Conservation (phyloP, 805 yeast genomes). For the Yamadazyma scolyti region DNA sequence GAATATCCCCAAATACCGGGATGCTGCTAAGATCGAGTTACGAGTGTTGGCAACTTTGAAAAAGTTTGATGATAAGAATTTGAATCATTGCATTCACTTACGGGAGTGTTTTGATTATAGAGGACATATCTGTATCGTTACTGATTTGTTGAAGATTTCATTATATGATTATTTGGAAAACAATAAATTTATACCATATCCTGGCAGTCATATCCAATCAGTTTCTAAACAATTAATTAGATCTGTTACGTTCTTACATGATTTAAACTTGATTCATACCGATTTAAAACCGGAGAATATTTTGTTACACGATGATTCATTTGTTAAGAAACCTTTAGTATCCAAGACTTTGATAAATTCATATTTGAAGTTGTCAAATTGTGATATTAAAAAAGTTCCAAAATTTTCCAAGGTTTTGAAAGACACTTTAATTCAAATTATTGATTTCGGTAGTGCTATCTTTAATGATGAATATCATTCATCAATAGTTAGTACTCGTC, state of each 20-base stretch:
- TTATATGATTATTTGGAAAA: slow-evolving; percentile 86
- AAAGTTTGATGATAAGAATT: slow-evolving; percentile 62
- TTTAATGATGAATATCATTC: slow-evolving; percentile 94
- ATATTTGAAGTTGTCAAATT: slow-evolving; percentile 22
- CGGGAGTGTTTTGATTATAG: slow-evolving; percentile 89
- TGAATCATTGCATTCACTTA: slow-evolving; percentile 77
- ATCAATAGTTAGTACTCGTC: slow-evolving; percentile 88
- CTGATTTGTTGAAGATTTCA: slow-evolving; percentile 80
- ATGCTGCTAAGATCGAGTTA: slow-evolving; percentile 90
- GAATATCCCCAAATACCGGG: slow-evolving; percentile 90
- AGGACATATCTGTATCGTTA: slow-evolving; percentile 91
- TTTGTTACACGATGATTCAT: slow-evolving; percentile 56
- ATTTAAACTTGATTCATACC: slow-evolving; percentile 86
- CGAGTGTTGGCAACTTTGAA: slow-evolving; percentile 74
- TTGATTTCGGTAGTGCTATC: slow-evolving; percentile 97
- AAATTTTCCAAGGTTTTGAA: slow-evolving; percentile 48
- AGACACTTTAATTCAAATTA: slow-evolving; percentile 80
- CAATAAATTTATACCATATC: slow-evolving; percentile 84
- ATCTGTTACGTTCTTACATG: slow-evolving; percentile 87
- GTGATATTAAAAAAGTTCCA: slow-evolving; percentile 23
- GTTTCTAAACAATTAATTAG: slow-evolving; percentile 81
- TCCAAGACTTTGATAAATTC: slow-evolving; percentile 32
- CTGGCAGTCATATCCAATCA: slow-evolving; percentile 88
- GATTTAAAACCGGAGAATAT: slow-evolving; percentile 97
- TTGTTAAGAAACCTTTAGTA: slow-evolving; percentile 30